These are phyloP conservation scores for Paramecium sexaurelia DNA, from an alignment of 73 alveolate genomes.

Conservation along the genomic window DNA sequence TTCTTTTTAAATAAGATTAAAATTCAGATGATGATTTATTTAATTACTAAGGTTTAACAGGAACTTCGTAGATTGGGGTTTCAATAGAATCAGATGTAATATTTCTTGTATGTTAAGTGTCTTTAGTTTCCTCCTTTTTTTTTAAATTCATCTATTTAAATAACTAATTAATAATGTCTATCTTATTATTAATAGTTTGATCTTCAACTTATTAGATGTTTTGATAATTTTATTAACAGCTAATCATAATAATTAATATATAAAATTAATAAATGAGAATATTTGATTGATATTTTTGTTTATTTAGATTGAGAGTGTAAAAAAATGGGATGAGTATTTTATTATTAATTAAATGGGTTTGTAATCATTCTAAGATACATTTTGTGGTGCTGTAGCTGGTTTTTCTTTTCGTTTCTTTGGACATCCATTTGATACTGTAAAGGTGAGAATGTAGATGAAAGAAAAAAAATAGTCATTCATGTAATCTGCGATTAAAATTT, in stretches of 20 bases:
- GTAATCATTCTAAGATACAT: background rate
- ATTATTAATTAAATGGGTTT: background rate
- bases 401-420: background rate
- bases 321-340: background rate
- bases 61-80: background rate
- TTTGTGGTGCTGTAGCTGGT: constrained; percentile 28
- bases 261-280: background rate
- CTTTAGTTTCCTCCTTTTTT: background rate
- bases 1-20: background rate
- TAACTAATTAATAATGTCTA: background rate
- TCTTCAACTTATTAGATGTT: background rate
- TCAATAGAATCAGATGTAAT: background rate
- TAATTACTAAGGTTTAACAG: background rate
- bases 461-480: background rate
- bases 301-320: no score
- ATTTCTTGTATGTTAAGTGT: background rate
- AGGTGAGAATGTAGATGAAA: constrained; percentile 10
- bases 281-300: background rate
- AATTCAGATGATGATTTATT: constrained; percentile 20
- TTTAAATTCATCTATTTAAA: background rate
- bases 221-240: background rate
- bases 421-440: constrained; percentile 12
- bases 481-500: background rate
- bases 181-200: background rate
- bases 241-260: background rate